Base-by-base conservation (phyloP, 139 green algal species). In the Pseudopediastrum boryanum region DNA sequence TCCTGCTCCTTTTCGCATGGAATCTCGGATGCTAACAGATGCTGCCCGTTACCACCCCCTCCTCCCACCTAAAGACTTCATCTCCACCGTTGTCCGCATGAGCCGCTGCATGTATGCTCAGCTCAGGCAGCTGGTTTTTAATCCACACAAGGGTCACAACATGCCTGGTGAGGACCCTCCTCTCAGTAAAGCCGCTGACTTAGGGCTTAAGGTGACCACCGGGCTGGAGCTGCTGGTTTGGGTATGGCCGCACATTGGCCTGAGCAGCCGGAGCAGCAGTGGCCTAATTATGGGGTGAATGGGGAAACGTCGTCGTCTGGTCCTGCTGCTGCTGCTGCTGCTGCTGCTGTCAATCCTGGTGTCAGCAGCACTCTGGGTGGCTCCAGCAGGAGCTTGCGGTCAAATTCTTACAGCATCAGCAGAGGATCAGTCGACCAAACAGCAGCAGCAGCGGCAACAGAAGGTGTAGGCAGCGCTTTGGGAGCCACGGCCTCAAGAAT, bases 171-270 rank as follows among this genome's bases (percentile, higher is more conserved):
- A 70, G n/a, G 39, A 41, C 27, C n/a, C n/a, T n/a, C n/a, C n/a
- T n/a, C n/a, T n/a, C n/a, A 38, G 29, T 1, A 80, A 77, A 50
- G 83, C 90, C 0, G 82, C 82, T 0, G 75, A 88, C 36, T 75
- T 92, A 59, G 93, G 93, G 0, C 83, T 93, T 9, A 96, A 95
- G 77, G 70, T 97, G 4, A 83, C 83, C 0, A 81, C 83, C 13
- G 93, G 89, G 0, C 89, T 93, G 71, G 92, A 96, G 79, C 93
- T 94, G 50, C 48, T 96, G 51, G 65, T 58, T 21, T 21, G 59
- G 13, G 31, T 2, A 25, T n/a, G 25, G 39, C 21, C 2, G 39
- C 44, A 12, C 48, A 44, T 41, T 23, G 52, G 5, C 16, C 52
- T 69, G 59, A 38, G 4, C 19, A 36, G 52, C 23, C 54, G 25